Conservation (phyloP, 805 yeast species). For the Pichia manshurica region DNA sequence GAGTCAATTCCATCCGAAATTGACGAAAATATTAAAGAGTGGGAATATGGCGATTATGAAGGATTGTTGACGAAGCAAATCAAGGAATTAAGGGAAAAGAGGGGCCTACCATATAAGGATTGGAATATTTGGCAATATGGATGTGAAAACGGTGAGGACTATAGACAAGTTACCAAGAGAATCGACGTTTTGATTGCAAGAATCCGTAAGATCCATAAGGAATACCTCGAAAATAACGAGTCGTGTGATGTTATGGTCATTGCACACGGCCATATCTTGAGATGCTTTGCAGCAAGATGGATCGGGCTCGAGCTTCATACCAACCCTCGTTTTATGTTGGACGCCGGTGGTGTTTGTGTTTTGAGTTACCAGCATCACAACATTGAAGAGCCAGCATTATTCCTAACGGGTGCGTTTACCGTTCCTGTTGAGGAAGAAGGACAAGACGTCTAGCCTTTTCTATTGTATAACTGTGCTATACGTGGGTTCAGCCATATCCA, state of each 20-base stretch:
- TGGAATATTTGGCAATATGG: constrained; percentile 94
- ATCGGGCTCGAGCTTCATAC: constrained; percentile 47
- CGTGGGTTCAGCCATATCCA: too few species aligned
- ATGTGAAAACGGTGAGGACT: constrained; percentile 82
- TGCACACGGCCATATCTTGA: constrained; percentile 90
- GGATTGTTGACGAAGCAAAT: constrained; percentile 71
- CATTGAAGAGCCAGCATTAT: constrained; percentile 81
- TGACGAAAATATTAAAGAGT: constrained; percentile 76
- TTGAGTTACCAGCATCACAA: constrained; percentile 82
- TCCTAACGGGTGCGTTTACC: constrained; percentile 75
- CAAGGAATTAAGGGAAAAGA: constrained; percentile 46
- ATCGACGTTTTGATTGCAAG: constrained; percentile 64
- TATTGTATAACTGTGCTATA: too few species aligned
- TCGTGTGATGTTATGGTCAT: constrained; percentile 74
- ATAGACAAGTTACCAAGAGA: constrained; percentile 60
- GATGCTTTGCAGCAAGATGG: constrained; percentile 91
- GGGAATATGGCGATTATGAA: constrained; percentile 97
- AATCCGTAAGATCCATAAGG: constrained; percentile 54
- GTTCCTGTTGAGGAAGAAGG: constrained; percentile 62
- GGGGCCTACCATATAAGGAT: constrained; percentile 46
- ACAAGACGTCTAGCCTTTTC: constrained; percentile 20
- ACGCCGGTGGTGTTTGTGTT: constrained; percentile 95
- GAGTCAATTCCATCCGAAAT: constrained; percentile 39
- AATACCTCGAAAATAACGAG: constrained; percentile 44
- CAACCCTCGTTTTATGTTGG: constrained; percentile 79